Percentiles rank a stretch among this genome's conserved stretches.
phyloP scores from a whole-genome alignment of 1,284 basidiomycete species.

The Malassezia furfur region DNA sequence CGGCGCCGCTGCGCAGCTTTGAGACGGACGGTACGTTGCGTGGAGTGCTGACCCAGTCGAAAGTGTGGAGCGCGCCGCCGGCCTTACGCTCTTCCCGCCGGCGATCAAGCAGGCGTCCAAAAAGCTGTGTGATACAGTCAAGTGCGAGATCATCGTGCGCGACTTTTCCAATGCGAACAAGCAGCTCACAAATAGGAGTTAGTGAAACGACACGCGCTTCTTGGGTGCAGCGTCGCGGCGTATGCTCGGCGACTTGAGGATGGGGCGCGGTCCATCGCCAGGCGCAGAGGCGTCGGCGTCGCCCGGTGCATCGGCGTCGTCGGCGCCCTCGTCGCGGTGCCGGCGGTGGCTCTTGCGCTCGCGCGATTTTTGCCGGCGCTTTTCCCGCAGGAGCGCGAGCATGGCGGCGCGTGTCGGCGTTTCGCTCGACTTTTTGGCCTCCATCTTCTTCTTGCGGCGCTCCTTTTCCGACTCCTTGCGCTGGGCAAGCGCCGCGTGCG shows the following conservation, averaged over 20 bases:
- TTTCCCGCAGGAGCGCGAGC: slow-evolving; percentile 7
- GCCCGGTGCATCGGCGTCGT: not conserved
- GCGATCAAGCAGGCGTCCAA: slow-evolving; percentile 68
- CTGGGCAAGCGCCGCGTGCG: not conserved
- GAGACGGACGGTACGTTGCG: slow-evolving; percentile 24
- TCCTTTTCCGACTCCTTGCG: not conserved
- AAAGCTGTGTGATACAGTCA: slow-evolving; percentile 61
- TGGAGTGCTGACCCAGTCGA: slow-evolving; percentile 57
- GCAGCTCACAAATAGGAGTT: not conserved
- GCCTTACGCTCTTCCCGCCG: slow-evolving; percentile 77
- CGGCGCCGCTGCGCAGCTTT: slow-evolving; percentile 37
- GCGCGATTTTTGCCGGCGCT: slow-evolving; percentile 11
- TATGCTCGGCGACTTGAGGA: not conserved
- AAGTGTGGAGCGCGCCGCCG: slow-evolving; percentile 79
- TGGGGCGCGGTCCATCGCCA: not conserved
- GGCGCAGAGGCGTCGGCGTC: not conserved
- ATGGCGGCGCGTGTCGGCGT: slow-evolving; percentile 6
- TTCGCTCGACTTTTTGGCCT: not conserved
- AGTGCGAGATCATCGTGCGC: slow-evolving; percentile 38
- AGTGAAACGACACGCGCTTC: slow-evolving; percentile 18
- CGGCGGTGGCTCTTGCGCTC: slow-evolving; percentile 6
- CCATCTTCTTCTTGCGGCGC: not conserved
- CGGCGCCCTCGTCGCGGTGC: not conserved
- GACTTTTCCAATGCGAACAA: slow-evolving; percentile 27
- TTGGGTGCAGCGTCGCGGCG: not conserved